Conservation (phyloP, 371 early-diverging fungal species). For the Mycotypha africana region DNA sequence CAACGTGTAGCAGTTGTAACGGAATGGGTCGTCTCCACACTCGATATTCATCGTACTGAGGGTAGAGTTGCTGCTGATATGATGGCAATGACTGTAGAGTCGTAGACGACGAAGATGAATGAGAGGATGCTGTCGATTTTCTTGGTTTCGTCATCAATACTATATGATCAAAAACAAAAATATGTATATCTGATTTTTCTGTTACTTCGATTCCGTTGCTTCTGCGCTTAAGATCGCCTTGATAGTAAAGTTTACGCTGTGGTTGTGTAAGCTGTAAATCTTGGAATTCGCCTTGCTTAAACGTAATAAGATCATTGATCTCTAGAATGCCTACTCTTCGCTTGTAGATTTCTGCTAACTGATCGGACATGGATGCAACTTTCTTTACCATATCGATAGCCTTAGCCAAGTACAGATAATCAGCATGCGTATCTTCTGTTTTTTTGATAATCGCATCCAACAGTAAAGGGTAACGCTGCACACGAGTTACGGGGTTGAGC, state of each 20-base stretch:
- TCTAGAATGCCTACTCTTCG: constrained; percentile 27
- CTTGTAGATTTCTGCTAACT: constrained; percentile 15
- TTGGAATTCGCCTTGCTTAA: constrained; percentile 35
- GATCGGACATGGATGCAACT: constrained; percentile 32
- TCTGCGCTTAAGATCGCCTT: constrained; percentile 67
- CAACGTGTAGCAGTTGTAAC: constrained; percentile 38
- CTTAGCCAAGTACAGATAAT: constrained; percentile 65
- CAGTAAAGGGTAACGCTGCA: constrained; percentile 81
- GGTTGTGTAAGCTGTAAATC: constrained; percentile 65
- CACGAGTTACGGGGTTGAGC: constrained; percentile 71
- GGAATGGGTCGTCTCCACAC: constrained; percentile 58
- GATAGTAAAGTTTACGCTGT: constrained; percentile 63
- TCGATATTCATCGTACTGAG: constrained; percentile 33
- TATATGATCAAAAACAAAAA: constrained; percentile 83
- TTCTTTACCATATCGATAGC: constrained; percentile 54
- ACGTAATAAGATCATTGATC: constrained; percentile 33
- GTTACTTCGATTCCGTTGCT: constrained; percentile 54
- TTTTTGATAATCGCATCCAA: background rate
- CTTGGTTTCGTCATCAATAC: constrained; percentile 66
- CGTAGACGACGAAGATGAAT: constrained; percentile 27
- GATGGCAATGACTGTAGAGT: no score
- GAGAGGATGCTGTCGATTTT: constrained; percentile 19
- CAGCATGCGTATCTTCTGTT: constrained; percentile 50
- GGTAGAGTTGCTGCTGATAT: no score
- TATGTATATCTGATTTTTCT: constrained; percentile 56